Conservation (phyloP, 2,329 filamentous ascomycete species). For the Phaeosphaeriaceae sp. region DNA sequence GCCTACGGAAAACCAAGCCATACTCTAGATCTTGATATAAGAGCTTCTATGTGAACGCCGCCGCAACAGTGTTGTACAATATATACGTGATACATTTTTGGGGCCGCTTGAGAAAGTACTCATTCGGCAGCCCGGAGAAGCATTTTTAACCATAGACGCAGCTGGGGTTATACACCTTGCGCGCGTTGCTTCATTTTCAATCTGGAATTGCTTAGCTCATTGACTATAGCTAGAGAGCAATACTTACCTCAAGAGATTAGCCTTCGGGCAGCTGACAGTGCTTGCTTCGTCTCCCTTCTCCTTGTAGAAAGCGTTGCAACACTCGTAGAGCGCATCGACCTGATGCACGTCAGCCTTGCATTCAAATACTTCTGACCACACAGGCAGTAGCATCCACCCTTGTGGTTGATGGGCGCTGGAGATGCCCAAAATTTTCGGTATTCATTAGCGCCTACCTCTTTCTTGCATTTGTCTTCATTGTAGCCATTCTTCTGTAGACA, state of each 20-base stretch:
- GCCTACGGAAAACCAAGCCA: not conserved
- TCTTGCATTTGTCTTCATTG: conserved; percentile 83
- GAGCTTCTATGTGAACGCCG: not conserved
- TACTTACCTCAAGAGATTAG: conserved; percentile 73
- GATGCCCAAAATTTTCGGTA: not conserved
- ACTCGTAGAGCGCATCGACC: conserved; percentile 89
- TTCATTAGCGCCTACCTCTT: conserved; percentile 48
- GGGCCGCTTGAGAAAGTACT: not conserved
- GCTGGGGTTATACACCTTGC: conserved; percentile 41
- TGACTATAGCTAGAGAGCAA: no score
- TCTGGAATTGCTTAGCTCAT: conserved; percentile 43
- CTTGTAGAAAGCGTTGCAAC: conserved; percentile 88
- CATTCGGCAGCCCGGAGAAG: not conserved
- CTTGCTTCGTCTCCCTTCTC: conserved; percentile 77
- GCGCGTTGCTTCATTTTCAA: conserved; percentile 85
- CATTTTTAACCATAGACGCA: not conserved
- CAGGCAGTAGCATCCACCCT: not conserved
- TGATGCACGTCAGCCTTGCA: conserved; percentile 46
- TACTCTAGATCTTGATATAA: not conserved
- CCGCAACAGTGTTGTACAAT: not conserved
- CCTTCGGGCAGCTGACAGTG: conserved; percentile 85
- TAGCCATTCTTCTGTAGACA: conserved; percentile 86
- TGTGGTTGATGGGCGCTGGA: not conserved
- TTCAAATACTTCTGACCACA: not conserved
- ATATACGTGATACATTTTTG: not conserved